Base-by-base conservation (phyloP, 2,329 filamentous ascomycete species). In the Juglanconis juglandina region DNA sequence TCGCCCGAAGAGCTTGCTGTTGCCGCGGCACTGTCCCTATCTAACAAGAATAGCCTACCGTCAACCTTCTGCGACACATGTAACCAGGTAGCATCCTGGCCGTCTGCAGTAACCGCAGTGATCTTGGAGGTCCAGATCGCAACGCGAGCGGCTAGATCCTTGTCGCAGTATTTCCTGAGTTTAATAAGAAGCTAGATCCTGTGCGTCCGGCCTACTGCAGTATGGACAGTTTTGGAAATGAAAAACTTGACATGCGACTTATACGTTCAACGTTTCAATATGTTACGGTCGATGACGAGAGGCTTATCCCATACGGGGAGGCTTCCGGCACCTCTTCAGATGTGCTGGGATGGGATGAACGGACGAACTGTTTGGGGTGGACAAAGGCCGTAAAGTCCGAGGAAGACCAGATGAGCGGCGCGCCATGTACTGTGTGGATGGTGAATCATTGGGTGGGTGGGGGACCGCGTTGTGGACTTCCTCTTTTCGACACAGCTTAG, bases 391-490 rank as follows among this genome's bases (percentile, higher is more conserved):
- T 59, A 13, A 34, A 34, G n/a, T 32, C 48, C 48, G 37, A 58
- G 39, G 55, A 33, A 30, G 39, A 24, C 6, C 33, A 14, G n/a
- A 30, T 24, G 9, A 32, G 7, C 37, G n/a, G 14, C 32, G 4
- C 13, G 8, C 37, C 13, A 13, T 41, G 48, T 42, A 32, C 49
- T 24, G 24, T 24, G 24, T 24, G 24, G 24, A 51, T 51, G 32
- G 56, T 60, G 52, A 60, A 56, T 60, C 53, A 60, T 57, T 44
- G 37, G 41, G 51, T 44, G 47, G 8, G 14, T 10, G 17, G 30
- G 56, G 37, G 54, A 24, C 24, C 24, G 24, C 24, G 24, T 24
- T 24, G 24, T 24, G 24, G 24, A 24, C 54, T 49, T 51, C 30
- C 49, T 32, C n/a, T 49, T 33, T 49, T 52, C 50, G 35, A 48